A percentile compares a stretch with the other conserved stretches of the same genome.
These are phyloP conservation scores for Peronosclerospora sorghi DNA, from an alignment of 352 stramenopile species.

Conservation along the genomic window DNA sequence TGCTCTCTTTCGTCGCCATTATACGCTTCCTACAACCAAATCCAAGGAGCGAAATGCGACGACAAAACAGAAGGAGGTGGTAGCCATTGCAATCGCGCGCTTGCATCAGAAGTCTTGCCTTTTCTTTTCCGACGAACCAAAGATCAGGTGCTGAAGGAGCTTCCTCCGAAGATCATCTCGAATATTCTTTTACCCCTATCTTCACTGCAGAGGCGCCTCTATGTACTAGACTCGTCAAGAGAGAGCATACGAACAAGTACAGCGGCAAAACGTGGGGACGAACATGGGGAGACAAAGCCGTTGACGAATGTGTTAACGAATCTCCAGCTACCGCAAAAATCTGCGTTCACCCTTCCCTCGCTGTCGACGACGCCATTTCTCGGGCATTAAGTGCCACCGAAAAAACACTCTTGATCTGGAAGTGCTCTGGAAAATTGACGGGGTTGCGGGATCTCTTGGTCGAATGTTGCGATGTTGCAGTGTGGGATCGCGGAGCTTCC, in stretches of 20 bases:
- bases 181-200: constrained; percentile 87
- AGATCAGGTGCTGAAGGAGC: constrained; percentile 89
- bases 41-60: constrained; percentile 51
- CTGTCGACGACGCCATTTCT: constrained; percentile 25
- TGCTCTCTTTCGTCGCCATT: constrained; percentile 39
- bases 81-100: constrained; percentile 81
- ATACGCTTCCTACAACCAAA: constrained; percentile 50
- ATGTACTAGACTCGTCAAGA: constrained; percentile 33
- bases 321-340: constrained; percentile 85
- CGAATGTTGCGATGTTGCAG: constrained; percentile 45
- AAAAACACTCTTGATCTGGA: constrained; percentile 30
- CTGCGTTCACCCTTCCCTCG: constrained; percentile 91
- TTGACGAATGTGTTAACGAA: constrained; percentile 39
- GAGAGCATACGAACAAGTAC: no score
- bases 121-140: constrained; percentile 98
- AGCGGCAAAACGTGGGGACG: no score
- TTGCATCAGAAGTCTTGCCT: constrained; percentile 92
- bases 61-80: constrained; percentile 60
- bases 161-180: constrained; percentile 96
- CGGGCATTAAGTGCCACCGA: constrained; percentile 19
- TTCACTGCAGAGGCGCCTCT: constrained; percentile 78
- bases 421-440: constrained; percentile 87
- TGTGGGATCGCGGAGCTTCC: constrained; percentile 11
- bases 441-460: constrained; percentile 69
- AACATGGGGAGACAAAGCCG: constrained; percentile 3